Evolutionary conservation across 1,284 basidiomycete genomes (phyloP).

Genomic region (Ustilago curta): DNA sequence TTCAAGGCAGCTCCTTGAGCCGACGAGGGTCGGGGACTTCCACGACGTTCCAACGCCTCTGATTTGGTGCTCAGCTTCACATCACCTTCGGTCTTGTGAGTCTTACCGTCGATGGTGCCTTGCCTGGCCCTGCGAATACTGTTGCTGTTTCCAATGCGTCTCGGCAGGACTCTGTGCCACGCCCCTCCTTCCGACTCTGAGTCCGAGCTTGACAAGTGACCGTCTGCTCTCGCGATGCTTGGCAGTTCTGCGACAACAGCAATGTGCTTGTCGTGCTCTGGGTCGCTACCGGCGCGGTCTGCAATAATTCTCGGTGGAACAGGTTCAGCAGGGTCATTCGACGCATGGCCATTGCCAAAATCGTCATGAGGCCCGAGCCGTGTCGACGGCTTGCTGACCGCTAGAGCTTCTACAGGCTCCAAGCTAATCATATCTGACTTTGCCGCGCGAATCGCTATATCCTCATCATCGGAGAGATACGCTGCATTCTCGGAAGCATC

Average conservation of each 20-base stretch:
- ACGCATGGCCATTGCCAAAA: not conserved
- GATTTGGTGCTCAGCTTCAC: not conserved
- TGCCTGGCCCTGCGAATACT: conserved; percentile 34
- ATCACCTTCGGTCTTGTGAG: conserved; percentile 11
- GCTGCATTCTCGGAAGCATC: conserved; percentile 34
- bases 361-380: not conserved
- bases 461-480: conserved; percentile 31
- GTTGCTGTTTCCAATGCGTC: conserved; percentile 35
- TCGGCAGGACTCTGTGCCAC: conserved; percentile 46
- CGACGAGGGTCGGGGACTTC: conserved; percentile 33
- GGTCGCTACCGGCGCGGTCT: not conserved
- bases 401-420: conserved; percentile 2
- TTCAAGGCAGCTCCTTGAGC: conserved; percentile 19
- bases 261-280: conserved; percentile 4
- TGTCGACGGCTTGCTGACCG: not conserved
- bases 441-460: conserved; percentile 5
- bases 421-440: conserved; percentile 16
- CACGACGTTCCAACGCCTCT: conserved; percentile 25
- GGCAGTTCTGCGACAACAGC: conserved; percentile 4
- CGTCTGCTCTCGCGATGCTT: conserved; percentile 23
- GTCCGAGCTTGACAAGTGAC: conserved; percentile 37
- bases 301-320: not conserved
- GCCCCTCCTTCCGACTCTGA: conserved; percentile 52
- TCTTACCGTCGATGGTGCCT: conserved; percentile 23
- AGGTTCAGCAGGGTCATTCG: not conserved